A percentile compares a stretch with the other conserved stretches of the same genome.
Conservation (phyloP, 2,329 filamentous ascomycete species). For the Aspergillus phoenicis region DNA sequence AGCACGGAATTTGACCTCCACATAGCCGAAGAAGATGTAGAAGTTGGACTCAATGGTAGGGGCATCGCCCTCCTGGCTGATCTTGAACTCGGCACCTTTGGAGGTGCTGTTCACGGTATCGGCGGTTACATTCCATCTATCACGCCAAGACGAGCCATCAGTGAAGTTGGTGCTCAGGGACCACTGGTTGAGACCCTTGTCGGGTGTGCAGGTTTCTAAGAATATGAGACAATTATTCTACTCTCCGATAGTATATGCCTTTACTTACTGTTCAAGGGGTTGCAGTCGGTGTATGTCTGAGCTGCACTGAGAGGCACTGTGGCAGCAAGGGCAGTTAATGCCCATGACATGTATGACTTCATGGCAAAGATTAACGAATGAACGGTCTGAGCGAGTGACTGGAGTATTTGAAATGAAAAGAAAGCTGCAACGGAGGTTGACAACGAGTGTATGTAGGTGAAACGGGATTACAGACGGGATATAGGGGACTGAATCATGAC, state of each 20-base stretch:
- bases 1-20: conserved; percentile 81
- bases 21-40: conserved; percentile 97
- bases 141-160: conserved; percentile 53
- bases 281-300: conserved; percentile 76
- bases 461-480: neutral
- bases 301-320: conserved; percentile 44
- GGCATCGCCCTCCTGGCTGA: conserved; percentile 74
- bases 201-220: conserved; percentile 61
- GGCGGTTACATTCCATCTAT: conserved; percentile 67
- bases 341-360: conserved; percentile 13
- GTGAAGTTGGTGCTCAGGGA: conserved; percentile 42
- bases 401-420: neutral
- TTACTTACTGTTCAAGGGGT: conserved; percentile 56
- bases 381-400: neutral
- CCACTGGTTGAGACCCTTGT: conserved; percentile 65
- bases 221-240: neutral
- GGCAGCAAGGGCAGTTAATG: conserved; percentile 10
- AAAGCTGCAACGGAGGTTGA: neutral
- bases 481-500: neutral
- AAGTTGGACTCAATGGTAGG: conserved; percentile 86
- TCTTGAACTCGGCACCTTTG: conserved; percentile 79
- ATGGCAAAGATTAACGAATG: neutral
- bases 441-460: too few relatives aligned
- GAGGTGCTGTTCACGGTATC: conserved; percentile 65
- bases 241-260: neutral